Conservation (phyloP, 306 rosid species). For the Corylus avellana region DNA sequence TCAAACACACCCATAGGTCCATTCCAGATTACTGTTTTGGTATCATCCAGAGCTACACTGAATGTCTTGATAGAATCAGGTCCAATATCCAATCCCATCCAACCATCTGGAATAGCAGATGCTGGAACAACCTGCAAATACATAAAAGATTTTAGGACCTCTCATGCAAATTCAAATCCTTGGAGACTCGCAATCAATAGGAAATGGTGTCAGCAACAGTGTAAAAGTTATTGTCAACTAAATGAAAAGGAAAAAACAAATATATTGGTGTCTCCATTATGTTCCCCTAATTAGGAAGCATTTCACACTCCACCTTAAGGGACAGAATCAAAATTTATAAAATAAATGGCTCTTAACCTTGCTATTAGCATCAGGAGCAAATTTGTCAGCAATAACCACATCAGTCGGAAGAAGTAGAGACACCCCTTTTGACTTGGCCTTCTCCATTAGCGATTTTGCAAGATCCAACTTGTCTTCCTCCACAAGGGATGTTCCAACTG, state of each 20-base stretch:
- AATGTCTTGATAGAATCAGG: conserved; percentile 86
- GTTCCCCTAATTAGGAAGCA: not conserved
- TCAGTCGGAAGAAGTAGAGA: conserved; percentile 88
- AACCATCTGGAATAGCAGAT: conserved; percentile 78
- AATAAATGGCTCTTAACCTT: conserved; percentile 40
- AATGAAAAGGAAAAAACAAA: not conserved
- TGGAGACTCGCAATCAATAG: not conserved
- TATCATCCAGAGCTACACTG: conserved; percentile 62
- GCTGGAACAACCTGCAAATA: conserved; percentile 74
- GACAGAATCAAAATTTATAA: not conserved
- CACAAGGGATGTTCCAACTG: conserved; percentile 87
- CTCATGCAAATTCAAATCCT: not conserved
- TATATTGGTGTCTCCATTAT: not conserved
- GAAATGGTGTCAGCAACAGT: not conserved
- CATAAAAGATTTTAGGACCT: not conserved
- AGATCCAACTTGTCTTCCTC: conserved; percentile 85
- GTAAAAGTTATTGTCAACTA: not conserved
- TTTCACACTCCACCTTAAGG: not conserved
- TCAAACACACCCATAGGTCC: conserved; percentile 99
- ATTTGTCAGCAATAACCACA: conserved; percentile 84
- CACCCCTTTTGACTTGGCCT: conserved; percentile 88
- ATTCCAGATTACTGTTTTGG: conserved; percentile 86
- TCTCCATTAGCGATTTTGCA: conserved; percentile 70
- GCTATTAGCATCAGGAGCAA: conserved; percentile 88
- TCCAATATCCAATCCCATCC: conserved; percentile 99